Evolutionary conservation across 306 rosid species (phyloP).

Genomic region (Lathyrus tuberosus): DNA sequence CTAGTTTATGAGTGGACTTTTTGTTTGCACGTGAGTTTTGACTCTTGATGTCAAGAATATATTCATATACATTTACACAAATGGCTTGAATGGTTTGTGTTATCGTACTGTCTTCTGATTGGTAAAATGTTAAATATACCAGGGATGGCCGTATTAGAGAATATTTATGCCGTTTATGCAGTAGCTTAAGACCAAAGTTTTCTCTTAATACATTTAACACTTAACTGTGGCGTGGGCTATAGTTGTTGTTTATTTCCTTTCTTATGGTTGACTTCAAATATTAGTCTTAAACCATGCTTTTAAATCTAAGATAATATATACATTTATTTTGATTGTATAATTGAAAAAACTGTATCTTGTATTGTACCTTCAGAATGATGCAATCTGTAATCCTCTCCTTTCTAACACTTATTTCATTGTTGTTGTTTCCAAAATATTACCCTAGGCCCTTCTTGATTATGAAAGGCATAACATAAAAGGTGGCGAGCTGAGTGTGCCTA

Average conservation of each 20-base stretch:
- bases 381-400: neutral
- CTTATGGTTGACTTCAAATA: slow-evolving; percentile 30
- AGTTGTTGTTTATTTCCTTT: slow-evolving; percentile 29
- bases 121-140: slow-evolving; percentile 4
- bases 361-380: slow-evolving; percentile 31
- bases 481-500: slow-evolving; percentile 71
- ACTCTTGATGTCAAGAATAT: slow-evolving; percentile 19
- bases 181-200: slow-evolving; percentile 13
- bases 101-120: slow-evolving; percentile 11
- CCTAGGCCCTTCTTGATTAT: slow-evolving; percentile 95
- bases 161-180: slow-evolving; percentile 15
- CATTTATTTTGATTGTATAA: slow-evolving; percentile 3
- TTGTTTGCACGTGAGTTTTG: slow-evolving; percentile 20
- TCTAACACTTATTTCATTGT: slow-evolving; percentile 29
- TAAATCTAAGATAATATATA: slow-evolving; percentile 5
- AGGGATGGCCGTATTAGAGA: slow-evolving; percentile 12
- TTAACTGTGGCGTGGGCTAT: slow-evolving; percentile 18
- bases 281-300: neutral
- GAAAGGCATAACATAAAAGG: slow-evolving; percentile 84
- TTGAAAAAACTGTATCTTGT: slow-evolving; percentile 24
- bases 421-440: slow-evolving; percentile 30
- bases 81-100: slow-evolving; percentile 20
- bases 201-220: neutral
- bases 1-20: neutral
- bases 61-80: slow-evolving; percentile 8